Evolutionary conservation across 2,329 filamentous ascomycete genomes (phyloP).

Genomic region (Fonsecaea monophora): DNA sequence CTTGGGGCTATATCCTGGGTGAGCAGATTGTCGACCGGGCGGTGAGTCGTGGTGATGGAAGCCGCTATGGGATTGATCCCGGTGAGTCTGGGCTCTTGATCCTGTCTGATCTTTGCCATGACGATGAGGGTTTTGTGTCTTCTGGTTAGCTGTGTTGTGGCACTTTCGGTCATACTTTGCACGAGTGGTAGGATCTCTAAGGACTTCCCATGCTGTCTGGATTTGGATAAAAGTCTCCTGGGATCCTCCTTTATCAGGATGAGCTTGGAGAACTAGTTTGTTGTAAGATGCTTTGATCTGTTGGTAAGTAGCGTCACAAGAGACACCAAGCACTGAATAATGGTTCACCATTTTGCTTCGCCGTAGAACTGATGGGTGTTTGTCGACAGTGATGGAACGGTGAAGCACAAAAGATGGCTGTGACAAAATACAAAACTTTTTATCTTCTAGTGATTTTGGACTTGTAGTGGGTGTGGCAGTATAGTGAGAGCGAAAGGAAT

Average conservation of each 20-base stretch:
- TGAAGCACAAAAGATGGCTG: background rate
- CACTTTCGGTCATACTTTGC: conserved; percentile 16
- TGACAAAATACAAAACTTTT: background rate
- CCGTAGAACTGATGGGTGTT: background rate
- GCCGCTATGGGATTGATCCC: background rate
- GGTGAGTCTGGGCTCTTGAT: background rate
- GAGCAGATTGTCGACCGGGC: background rate
- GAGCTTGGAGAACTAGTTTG: conserved; percentile 22
- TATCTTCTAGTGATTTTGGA: background rate
- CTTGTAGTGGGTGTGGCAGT: background rate
- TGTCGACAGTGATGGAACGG: background rate
- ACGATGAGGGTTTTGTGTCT: background rate
- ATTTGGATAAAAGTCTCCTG: conserved; percentile 10
- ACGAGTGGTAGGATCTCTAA: conserved; percentile 13
- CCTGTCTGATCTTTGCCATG: background rate
- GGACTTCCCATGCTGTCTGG: conserved; percentile 21
- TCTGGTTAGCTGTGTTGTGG: background rate
- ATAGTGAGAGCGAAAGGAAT: background rate
- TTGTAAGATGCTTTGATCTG: conserved; percentile 27
- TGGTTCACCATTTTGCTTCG: conserved; percentile 20
- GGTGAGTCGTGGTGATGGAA: background rate
- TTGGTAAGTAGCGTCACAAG: conserved; percentile 6
- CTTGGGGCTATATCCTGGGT: background rate
- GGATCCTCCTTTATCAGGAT: conserved; percentile 32
- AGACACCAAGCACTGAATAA: conserved; percentile 23